A percentile compares a stretch with the other conserved stretches of the same genome.
These are phyloP conservation scores for Coelastrella sp. DNA, from an alignment of 139 green algal genomes.

Conservation along the genomic window DNA sequence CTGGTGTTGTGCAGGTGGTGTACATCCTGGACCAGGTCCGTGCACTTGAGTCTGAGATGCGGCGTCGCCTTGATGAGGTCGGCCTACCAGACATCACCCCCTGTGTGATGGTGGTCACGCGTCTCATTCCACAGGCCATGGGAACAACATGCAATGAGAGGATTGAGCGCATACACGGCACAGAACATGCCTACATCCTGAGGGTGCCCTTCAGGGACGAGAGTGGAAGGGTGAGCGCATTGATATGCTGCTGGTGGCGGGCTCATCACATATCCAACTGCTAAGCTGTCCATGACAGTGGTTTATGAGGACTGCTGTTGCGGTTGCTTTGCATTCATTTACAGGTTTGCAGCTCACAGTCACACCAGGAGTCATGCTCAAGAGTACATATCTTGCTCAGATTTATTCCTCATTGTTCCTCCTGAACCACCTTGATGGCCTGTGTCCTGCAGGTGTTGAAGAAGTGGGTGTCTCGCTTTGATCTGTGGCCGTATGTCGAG, in stretches of 20 bases:
- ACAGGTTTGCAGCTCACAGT: no score
- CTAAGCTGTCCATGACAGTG: no score
- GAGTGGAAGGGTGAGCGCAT: slow-evolving; percentile 26
- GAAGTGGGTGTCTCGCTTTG: slow-evolving; percentile 82
- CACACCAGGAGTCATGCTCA: no score
- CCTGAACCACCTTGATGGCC: not conserved
- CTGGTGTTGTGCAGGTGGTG: slow-evolving; percentile 66
- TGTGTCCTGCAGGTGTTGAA: slow-evolving; percentile 56
- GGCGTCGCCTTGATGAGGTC: slow-evolving; percentile 59
- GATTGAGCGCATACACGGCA: slow-evolving; percentile 82
- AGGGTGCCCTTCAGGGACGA: slow-evolving; percentile 79
- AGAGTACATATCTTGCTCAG: no score
- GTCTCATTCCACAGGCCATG: slow-evolving; percentile 80
- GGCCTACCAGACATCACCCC: slow-evolving; percentile 57
- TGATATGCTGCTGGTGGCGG: no score
- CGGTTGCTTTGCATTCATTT: no score
- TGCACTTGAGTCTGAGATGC: slow-evolving; percentile 81
- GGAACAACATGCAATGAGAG: slow-evolving; percentile 85
- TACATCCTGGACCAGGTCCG: slow-evolving; percentile 89
- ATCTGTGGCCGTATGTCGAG: slow-evolving; percentile 91
- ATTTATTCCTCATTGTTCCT: no score
- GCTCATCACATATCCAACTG: no score
- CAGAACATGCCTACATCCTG: slow-evolving; percentile 75
- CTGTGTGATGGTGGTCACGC: slow-evolving; percentile 81
- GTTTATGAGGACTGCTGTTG: no score